Evolutionary conservation across 1,284 basidiomycete genomes (phyloP).

Genomic region (Microbotryum intermedium): DNA sequence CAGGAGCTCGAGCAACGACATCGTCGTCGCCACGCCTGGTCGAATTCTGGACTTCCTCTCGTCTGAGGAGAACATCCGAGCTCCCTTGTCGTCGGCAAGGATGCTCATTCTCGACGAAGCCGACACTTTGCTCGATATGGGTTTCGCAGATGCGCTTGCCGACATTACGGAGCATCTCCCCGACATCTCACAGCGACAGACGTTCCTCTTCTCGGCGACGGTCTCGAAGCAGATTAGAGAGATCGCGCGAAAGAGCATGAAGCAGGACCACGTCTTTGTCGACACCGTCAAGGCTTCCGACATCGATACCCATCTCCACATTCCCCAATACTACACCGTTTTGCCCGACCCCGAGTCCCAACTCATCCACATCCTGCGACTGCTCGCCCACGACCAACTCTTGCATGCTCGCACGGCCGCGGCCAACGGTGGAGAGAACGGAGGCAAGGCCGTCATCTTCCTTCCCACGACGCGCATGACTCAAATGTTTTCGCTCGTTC

Average conservation of each 20-base stretch:
- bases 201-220: slow-evolving; percentile 91
- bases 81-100: slow-evolving; percentile 59
- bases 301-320: slow-evolving; percentile 61
- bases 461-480: slow-evolving; percentile 82
- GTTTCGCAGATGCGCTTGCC: slow-evolving; percentile 84
- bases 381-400: slow-evolving; percentile 86
- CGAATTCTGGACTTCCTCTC: slow-evolving; percentile 71
- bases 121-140: slow-evolving; percentile 91
- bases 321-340: slow-evolving; percentile 76
- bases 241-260: slow-evolving; percentile 50
- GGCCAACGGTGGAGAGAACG: slow-evolving; percentile 24
- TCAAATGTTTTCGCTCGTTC: slow-evolving; percentile 59
- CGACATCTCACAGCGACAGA: slow-evolving; percentile 61
- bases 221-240: slow-evolving; percentile 46
- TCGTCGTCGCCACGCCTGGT: slow-evolving; percentile 89
- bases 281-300: slow-evolving; percentile 52
- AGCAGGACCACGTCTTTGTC: slow-evolving; percentile 54
- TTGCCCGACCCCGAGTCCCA: slow-evolving; percentile 60
- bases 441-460: slow-evolving; percentile 73
- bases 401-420: slow-evolving; percentile 53
- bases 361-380: slow-evolving; percentile 65
- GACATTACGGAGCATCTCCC: slow-evolving; percentile 65
- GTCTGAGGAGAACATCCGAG: slow-evolving; percentile 55
- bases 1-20: slow-evolving; percentile 62
- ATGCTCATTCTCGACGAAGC: slow-evolving; percentile 87